Percentiles rank a stretch among this genome's conserved stretches.
phyloP scores from a whole-genome alignment of 176 grass and related monocot genomes.

The Panicum miliaceum region DNA sequence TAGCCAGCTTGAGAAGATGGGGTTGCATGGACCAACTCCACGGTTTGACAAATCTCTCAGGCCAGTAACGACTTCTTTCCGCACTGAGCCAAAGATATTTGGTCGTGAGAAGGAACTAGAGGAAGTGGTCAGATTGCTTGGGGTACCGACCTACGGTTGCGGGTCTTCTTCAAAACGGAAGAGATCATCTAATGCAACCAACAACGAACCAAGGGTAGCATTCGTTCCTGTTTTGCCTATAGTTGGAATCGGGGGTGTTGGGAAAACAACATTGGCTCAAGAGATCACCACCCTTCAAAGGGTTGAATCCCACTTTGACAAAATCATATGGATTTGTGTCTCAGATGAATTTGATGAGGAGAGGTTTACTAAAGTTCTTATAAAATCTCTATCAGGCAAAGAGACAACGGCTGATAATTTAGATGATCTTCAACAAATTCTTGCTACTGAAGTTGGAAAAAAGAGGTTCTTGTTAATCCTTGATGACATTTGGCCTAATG shows the following conservation, averaged over 20 bases:
- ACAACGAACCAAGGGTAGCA: too few relatives aligned
- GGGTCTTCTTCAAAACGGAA: too few relatives aligned
- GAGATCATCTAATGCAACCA: too few relatives aligned
- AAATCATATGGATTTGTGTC: constrained; percentile 47
- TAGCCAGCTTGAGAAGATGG: not conserved
- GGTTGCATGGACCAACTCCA: not conserved
- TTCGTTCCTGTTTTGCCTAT: too few relatives aligned
- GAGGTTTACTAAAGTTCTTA: not conserved
- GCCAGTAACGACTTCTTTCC: constrained; percentile 17
- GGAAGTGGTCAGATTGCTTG: not conserved
- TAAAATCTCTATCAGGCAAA: not conserved
- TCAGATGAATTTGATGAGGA: constrained; percentile 40
- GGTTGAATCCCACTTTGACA: not conserved
- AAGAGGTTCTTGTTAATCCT: constrained; percentile 45
- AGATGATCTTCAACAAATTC: constrained; percentile 16
- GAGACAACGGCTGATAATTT: not conserved
- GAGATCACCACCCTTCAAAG: too few relatives aligned
- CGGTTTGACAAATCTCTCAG: constrained; percentile 5
- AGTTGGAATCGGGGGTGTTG: too few relatives aligned
- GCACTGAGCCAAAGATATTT: not conserved
- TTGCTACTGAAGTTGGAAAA: not conserved
- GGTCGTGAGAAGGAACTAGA: not conserved
- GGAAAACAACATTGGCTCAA: too few relatives aligned
- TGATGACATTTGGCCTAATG: constrained; percentile 33
- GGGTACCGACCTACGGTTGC: too few relatives aligned